Evolutionary conservation across 805 yeast genomes (phyloP), one percentile per base, ranked within the genome.

Genomic region (Scheffersomyces stipitis): DNA sequence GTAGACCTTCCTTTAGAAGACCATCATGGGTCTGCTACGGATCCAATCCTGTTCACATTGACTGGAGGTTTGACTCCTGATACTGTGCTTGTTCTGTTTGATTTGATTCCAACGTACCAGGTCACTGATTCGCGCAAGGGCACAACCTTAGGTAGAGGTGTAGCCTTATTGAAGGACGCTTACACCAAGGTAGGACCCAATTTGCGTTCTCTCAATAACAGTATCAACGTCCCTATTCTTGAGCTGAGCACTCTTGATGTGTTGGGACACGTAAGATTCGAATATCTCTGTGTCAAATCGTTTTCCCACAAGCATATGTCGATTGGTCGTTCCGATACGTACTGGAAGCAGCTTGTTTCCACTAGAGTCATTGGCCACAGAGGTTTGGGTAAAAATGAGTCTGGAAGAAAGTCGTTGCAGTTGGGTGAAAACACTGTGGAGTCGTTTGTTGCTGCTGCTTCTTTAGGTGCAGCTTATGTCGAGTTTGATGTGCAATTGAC

Each of bases 401-500:
- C 80, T 39, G 74, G 75, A 29, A 74, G 82, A 31, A 81, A 78
- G 44, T 85, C 96, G 3, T 72, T 91, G 52, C 98, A 91, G 61
- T 72, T 91, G 42, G 98, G 98, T 28, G 98, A 91, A 54, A 91
- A 91, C 58, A 91, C 98, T 0, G 84, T 91, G 15, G 96, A 91
- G 52, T 86, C 96, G 0, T 91, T 91, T 52, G 85, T 91, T 55
- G 95, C 96, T 9, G 98, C 98, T 0, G 96, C 97, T 0, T 88
- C 95, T 2, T 68, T 91, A 46, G 98, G 98, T 28, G 98, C 98
- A 1, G 83, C 95, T 2, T 91, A 91, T 54, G 97, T 91, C 35
- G 98, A 91, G 62, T 91, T 91, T 58, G 98, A 91, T 62, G 98
- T 91, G 31, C 98, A 91, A 57, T 69, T 91, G 48, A 91, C 98